Evolutionary conservation across 495 filamentous ascomycete species (phyloP).

Genomic region (Lophiotrema nucula): DNA sequence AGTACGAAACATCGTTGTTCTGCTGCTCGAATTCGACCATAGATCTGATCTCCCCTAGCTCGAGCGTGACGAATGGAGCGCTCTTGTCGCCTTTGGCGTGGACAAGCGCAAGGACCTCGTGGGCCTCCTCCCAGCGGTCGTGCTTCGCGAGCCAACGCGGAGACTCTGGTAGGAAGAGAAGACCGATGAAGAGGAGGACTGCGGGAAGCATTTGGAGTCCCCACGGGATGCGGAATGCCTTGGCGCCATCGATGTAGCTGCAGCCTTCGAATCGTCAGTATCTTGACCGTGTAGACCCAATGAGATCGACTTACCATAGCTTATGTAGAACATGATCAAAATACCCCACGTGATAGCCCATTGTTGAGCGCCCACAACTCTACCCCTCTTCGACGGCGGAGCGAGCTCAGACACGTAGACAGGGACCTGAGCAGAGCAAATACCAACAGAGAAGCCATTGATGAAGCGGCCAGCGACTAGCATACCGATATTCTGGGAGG

Average conservation of each 20-base stretch:
- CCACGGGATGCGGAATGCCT: constrained; percentile 73
- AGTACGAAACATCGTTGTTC: constrained; percentile 61
- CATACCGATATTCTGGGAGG: constrained; percentile 71
- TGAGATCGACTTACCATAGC: too few relatives aligned
- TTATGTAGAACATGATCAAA: constrained; percentile 79
- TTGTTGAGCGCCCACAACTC: constrained; percentile 70
- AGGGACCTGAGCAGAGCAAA: constrained; percentile 76
- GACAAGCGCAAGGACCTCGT: constrained; percentile 61
- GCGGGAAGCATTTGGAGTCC: constrained; percentile 74
- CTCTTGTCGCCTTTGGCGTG: constrained; percentile 65
- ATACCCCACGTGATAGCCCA: constrained; percentile 78
- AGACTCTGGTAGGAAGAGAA: constrained; percentile 69
- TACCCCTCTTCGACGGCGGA: constrained; percentile 66
- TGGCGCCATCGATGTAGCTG: constrained; percentile 59
- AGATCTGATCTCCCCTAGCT: constrained; percentile 68
- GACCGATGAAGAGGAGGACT: constrained; percentile 58
- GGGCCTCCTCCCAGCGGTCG: constrained; percentile 70
- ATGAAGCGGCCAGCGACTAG: constrained; percentile 71
- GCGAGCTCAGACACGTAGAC: constrained; percentile 76
- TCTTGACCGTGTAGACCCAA: too few relatives aligned
- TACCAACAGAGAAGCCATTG: constrained; percentile 74
- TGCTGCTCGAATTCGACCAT: constrained; percentile 68
- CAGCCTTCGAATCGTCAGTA: too few relatives aligned
- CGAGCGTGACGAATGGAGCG: constrained; percentile 60
- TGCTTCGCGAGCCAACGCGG: constrained; percentile 75